Base-by-base conservation (phyloP, 768 basidiomycete species). In the Tulasnella sp. region DNA sequence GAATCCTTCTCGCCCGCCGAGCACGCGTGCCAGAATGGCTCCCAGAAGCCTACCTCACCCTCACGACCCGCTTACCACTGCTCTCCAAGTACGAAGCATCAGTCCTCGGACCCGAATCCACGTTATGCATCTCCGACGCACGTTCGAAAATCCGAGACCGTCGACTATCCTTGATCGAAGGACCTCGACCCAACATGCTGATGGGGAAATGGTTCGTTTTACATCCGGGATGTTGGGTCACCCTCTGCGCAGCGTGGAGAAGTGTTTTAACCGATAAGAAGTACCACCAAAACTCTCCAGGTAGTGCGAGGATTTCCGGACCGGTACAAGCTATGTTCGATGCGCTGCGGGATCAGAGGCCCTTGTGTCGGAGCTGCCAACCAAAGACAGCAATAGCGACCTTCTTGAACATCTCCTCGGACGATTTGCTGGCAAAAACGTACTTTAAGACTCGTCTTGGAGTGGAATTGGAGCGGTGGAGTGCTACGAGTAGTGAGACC, bases 11-110 rank as follows among this genome's bases (percentile, higher is more conserved):
- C 19, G 39, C 40, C 9, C 71, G 71, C 29, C 19, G 49, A 22
- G 38, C 71, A 17, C 37, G 42, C 36, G 71, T 72, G 12, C 38
- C 71, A 22, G 71, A 72, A 29, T 72, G 71, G 71, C 42, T 72
- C 22, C 37, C 49, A 36, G 49, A 72, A n/a, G 36, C 71, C 31
- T 52, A 72, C 22, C n/a, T 72, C 38, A 40, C 37, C 49, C 71
- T 72, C 31, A 22, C 40, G 15, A 39, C 40, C 71, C 71, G 71
- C 7, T 5, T 72, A 7, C 29, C 39, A 72, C 49, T 39, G 6
- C 39, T 29, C 8, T 39, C 39, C 42, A 49, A 42, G 34, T 34
- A 72, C 34, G 71, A 72, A 52, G 38, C 39, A 3, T 22, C 19
- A 49, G 31, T 72, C 19, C 71, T 72, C 9, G 71, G 71, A 2